Evolutionary conservation across 305 asterid genomes (phyloP).

Genomic region (Coffea humblotiana): DNA sequence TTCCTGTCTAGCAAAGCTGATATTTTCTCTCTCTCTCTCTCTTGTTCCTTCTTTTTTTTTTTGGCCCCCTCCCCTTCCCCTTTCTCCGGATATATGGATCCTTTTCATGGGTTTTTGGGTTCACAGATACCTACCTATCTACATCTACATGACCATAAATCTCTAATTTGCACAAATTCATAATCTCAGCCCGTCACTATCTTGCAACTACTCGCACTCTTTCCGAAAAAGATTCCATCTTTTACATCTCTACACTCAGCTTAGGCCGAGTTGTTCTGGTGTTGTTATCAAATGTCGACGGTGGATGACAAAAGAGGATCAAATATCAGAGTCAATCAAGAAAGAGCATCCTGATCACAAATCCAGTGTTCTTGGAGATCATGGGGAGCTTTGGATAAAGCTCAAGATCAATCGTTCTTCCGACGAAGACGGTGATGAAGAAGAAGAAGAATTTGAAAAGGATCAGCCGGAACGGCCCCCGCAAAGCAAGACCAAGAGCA

Average conservation of each 20-base stretch:
- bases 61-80: too few species aligned
- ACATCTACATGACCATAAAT: constrained; percentile 6
- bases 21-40: background rate
- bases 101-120: background rate
- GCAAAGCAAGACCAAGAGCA: background rate
- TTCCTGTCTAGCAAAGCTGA: background rate
- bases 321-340: constrained; percentile 8
- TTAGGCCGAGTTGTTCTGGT: constrained; percentile 18
- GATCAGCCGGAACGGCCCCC: constrained; percentile 7
- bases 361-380: constrained; percentile 16
- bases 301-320: constrained; percentile 22
- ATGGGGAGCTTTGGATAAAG: constrained; percentile 24
- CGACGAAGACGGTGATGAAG: constrained; percentile 10
- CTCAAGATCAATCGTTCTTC: constrained; percentile 28
- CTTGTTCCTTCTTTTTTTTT: too few species aligned
- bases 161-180: constrained; percentile 10
- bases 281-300: constrained; percentile 26
- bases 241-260: constrained; percentile 9
- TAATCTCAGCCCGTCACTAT: constrained; percentile 28
- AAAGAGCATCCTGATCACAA: background rate
- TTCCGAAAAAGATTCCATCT: constrained; percentile 1
- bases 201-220: constrained; percentile 17
- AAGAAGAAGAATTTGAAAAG: background rate
- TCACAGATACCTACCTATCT: constrained; percentile 9
- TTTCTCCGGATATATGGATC: background rate